Evolutionary conservation across 169 alveolate genomes (phyloP).

Genomic region (Cryptosporidium sp.): DNA sequence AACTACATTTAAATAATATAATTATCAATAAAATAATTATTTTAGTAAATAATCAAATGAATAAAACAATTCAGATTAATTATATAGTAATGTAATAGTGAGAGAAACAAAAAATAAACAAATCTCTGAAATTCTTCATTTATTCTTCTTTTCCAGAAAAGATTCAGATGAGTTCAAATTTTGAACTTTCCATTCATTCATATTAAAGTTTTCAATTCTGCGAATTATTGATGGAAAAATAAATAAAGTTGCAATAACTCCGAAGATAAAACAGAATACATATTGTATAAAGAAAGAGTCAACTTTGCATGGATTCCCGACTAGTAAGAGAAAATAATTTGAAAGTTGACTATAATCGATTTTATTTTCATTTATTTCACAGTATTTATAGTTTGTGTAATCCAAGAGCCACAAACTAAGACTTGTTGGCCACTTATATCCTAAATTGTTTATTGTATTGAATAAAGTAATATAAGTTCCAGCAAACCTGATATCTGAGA

Average conservation of each 20-base stretch:
- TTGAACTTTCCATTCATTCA: conserved; percentile 43
- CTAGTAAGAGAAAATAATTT: conserved; percentile 11
- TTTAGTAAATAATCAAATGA: background rate
- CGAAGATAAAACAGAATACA: conserved; percentile 75
- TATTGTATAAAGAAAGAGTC: conserved; percentile 79
- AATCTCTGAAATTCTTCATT: conserved; percentile 36
- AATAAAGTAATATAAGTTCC: conserved; percentile 89
- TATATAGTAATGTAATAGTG: too few species aligned
- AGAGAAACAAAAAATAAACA: background rate
- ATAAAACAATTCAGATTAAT: background rate
- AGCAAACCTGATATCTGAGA: conserved; percentile 86
- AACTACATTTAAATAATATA: background rate
- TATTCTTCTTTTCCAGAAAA: conserved; percentile 49
- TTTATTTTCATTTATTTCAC: conserved; percentile 16
- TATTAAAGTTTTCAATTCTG: conserved; percentile 11
- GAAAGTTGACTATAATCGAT: background rate
- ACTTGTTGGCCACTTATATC: conserved; percentile 76
- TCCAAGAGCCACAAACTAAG: conserved; percentile 79
- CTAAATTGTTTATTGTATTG: conserved; percentile 85
- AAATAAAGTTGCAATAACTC: conserved; percentile 68
- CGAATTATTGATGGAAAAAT: conserved; percentile 61
- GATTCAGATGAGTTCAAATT: background rate
- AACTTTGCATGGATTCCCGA: conserved; percentile 69
- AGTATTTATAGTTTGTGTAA: conserved; percentile 77
- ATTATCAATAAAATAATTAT: background rate